Conservation (phyloP, 495 filamentous ascomycete species). For the Hypomontagnella monticulosa region DNA sequence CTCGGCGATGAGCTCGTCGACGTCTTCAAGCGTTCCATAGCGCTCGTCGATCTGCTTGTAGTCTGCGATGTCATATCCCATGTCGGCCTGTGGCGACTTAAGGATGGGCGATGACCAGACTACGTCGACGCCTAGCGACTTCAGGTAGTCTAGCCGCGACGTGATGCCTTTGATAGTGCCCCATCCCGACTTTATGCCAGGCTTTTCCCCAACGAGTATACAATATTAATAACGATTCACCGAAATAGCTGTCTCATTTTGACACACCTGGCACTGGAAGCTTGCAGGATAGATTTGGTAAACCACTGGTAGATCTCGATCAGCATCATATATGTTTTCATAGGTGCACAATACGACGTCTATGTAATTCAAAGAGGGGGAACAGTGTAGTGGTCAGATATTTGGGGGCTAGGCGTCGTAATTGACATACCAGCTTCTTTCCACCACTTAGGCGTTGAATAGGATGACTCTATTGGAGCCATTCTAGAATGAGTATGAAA, state of each 20-base stretch:
- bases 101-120: constrained; percentile 49
- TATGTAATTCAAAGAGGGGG: too few relatives aligned
- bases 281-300: constrained; percentile 73
- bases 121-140: constrained; percentile 55
- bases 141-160: constrained; percentile 63
- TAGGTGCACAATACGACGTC: too few relatives aligned
- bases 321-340: neutral
- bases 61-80: constrained; percentile 69
- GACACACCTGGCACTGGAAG: constrained; percentile 66
- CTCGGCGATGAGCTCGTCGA: constrained; percentile 64
- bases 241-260: neutral
- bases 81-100: constrained; percentile 67
- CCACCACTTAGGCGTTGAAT: constrained; percentile 63
- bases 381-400: neutral
- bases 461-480: constrained; percentile 29
- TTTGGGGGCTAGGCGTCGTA: neutral
- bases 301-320: constrained; percentile 41
- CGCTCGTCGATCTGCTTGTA: constrained; percentile 66
- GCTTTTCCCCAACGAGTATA: constrained; percentile 17
- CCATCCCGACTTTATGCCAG: constrained; percentile 57
- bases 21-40: constrained; percentile 68
- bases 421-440: constrained; percentile 56
- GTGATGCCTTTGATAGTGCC: constrained; percentile 67
- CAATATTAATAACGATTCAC: constrained; percentile 12
- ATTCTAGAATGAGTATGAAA: constrained; percentile 16